Evolutionary conservation across 306 rosid genomes (phyloP), one percentile per base, ranked within the genome.

Genomic region (Trichosanthes cucumerina): DNA sequence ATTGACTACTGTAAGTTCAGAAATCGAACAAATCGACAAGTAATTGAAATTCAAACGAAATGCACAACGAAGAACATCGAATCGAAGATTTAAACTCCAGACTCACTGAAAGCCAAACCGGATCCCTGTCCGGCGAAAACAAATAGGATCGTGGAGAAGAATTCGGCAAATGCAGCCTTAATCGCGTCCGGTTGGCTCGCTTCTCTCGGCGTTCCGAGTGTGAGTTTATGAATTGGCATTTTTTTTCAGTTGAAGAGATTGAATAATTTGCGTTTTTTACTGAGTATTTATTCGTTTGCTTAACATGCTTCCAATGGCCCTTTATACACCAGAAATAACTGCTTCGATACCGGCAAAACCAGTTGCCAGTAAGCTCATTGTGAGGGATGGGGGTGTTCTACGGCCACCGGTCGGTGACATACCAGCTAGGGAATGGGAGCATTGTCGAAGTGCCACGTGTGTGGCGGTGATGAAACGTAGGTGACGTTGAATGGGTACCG

Each of bases 91-190:
- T 13, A 19, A 33, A 11, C 23, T 7, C 6, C 34, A 11, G 64
- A 23, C 87, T 84, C 80, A 90, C 92, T 81, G 53, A 86, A 89
- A 71, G 96, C 96, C 90, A 90, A 85, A 75, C 92, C 93, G 39
- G 93, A 92, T 63, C 96, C 97, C 87, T 90, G 89, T 0, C 97
- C 97, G 70, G 96, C 96, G 76, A 92, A 92, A 28, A 92, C 93
- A 79, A 92, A 92, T 69, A 92, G 90, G 23, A 90, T 52, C 92
- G 81, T 90, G 4, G 97, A 92, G 76, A 92, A 90, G 80, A 92
- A 90, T 77, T 92, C 97, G 0, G 96, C 91, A 4, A 89, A 79
- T 4, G 91, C 92, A 0, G 96, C 96, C 82, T 88, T 85, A 12
- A 92, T 84, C 28, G 96, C 97, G 31, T 90, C 92, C 0, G 96